phyloP scores from a whole-genome alignment of 2,329 filamentous ascomycete species.

The Alternaria brassicae region DNA sequence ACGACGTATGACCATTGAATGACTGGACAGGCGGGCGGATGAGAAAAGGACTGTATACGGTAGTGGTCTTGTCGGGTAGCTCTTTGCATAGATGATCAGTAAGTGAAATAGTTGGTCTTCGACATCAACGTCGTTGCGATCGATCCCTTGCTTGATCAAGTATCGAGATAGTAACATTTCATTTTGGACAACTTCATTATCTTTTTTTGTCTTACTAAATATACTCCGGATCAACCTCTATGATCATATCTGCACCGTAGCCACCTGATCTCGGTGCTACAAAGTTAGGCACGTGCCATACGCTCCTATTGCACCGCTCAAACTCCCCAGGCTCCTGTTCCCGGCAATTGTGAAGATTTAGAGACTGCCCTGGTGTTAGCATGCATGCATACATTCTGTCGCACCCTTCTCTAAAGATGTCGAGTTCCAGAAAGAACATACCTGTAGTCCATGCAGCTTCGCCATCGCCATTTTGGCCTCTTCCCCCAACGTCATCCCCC shows the following conservation, averaged over 20 bases:
- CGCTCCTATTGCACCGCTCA: slow-evolving; percentile 29
- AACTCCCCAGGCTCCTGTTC: slow-evolving; percentile 28
- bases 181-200: not conserved
- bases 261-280: slow-evolving; percentile 26
- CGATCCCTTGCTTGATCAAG: slow-evolving; percentile 9
- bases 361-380: slow-evolving; percentile 24
- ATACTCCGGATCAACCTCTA: slow-evolving; percentile 47
- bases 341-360: slow-evolving; percentile 39
- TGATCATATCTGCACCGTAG: slow-evolving; percentile 17
- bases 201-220: not conserved
- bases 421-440: slow-evolving; percentile 16
- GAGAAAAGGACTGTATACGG: not conserved
- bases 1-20: not conserved
- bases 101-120: slow-evolving; percentile 1
- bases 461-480: slow-evolving; percentile 8
- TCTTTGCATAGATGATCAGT: not conserved
- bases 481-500: slow-evolving; percentile 28
- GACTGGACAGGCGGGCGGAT: not conserved
- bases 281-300: slow-evolving; percentile 37
- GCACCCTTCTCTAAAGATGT: not conserved
- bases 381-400: not conserved
- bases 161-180: not conserved
- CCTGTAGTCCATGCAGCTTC: slow-evolving; percentile 27
- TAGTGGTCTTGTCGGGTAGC: not conserved
- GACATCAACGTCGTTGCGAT: slow-evolving; percentile 6